Percentiles rank a stretch among this genome's conserved stretches.
Conservation (phyloP, 768 basidiomycete species). For the Mycena albidolilacea region DNA sequence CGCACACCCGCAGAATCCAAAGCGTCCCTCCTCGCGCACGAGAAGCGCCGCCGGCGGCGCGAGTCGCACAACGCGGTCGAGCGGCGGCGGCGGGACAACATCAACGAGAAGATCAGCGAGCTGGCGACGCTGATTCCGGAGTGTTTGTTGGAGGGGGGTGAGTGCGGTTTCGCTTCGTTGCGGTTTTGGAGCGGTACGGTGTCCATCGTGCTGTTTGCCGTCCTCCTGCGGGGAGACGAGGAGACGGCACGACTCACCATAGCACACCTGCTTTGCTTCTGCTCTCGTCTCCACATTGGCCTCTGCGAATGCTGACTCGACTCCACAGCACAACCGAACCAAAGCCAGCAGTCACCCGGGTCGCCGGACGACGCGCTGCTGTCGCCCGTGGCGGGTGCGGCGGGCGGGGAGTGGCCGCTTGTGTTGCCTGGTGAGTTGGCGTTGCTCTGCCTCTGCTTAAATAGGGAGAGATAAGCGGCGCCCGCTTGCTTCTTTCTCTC, state of each 20-base stretch:
- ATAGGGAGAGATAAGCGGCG: too few relatives aligned
- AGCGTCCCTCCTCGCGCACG: slow-evolving; percentile 76
- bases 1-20: slow-evolving; percentile 60
- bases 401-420: slow-evolving; percentile 33
- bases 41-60: slow-evolving; percentile 85
- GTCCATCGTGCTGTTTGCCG: not conserved
- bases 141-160: slow-evolving; percentile 78
- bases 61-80: slow-evolving; percentile 96
- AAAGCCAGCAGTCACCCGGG: slow-evolving; percentile 30
- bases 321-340: slow-evolving; percentile 10
- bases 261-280: too few relatives aligned
- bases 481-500: not conserved
- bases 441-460: not conserved
- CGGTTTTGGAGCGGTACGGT: not conserved
- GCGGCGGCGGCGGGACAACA: slow-evolving; percentile 88
- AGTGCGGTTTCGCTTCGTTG: slow-evolving; percentile 32
- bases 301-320: too few relatives aligned
- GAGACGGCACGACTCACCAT: too few relatives aligned
- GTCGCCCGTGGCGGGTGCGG: slow-evolving; percentile 18
- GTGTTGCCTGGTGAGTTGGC: slow-evolving; percentile 33
- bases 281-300: not conserved
- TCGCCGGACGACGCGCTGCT: slow-evolving; percentile 34
- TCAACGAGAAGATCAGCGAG: slow-evolving; percentile 96
- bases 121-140: slow-evolving; percentile 92
- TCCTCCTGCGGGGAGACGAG: too few relatives aligned